phyloP scores from a whole-genome alignment of 2,329 filamentous ascomycete species.

The Endocalyx cinctus region DNA sequence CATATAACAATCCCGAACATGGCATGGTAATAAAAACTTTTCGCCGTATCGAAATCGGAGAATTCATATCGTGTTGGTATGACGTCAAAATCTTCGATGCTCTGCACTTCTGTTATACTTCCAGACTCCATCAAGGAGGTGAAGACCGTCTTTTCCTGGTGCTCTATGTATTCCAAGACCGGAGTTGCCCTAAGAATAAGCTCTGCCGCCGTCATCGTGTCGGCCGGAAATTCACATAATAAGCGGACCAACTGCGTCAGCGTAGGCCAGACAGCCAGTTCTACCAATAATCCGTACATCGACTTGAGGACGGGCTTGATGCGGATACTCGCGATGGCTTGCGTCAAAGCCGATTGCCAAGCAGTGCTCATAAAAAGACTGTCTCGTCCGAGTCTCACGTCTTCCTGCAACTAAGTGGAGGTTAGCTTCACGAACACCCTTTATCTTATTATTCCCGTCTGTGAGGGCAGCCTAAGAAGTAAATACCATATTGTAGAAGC shows the following conservation, averaged over 20 bases:
- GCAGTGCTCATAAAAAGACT: conserved; percentile 18
- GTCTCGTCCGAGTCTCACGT: conserved; percentile 20
- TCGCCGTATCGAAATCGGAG: conserved; percentile 19
- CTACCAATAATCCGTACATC: conserved; percentile 20
- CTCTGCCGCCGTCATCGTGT: conserved; percentile 18
- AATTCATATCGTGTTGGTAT: conserved; percentile 21
- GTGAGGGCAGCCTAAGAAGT: too few relatives aligned
- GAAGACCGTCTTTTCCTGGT: conserved; percentile 15
- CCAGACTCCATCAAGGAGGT: conserved; percentile 12
- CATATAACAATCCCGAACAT: conserved; percentile 18
- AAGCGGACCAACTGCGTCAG: conserved; percentile 16
- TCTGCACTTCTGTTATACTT: conserved; percentile 16
- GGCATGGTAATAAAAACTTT: conserved; percentile 20
- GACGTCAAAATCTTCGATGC: conserved; percentile 12
- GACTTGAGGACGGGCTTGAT: conserved; percentile 13
- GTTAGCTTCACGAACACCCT: conserved; percentile 9
- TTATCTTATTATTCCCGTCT: not conserved
- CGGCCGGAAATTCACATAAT: conserved; percentile 14
- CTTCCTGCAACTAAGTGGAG: conserved; percentile 20
- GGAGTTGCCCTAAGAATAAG: conserved; percentile 14
- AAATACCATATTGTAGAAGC: conserved; percentile 24
- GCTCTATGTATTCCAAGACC: conserved; percentile 15
- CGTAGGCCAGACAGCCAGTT: conserved; percentile 23
- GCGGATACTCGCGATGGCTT: conserved; percentile 14
- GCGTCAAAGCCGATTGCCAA: conserved; percentile 17